Evolutionary conservation across 768 basidiomycete species (phyloP).

Genomic region (Podaxis mareebaensis): DNA sequence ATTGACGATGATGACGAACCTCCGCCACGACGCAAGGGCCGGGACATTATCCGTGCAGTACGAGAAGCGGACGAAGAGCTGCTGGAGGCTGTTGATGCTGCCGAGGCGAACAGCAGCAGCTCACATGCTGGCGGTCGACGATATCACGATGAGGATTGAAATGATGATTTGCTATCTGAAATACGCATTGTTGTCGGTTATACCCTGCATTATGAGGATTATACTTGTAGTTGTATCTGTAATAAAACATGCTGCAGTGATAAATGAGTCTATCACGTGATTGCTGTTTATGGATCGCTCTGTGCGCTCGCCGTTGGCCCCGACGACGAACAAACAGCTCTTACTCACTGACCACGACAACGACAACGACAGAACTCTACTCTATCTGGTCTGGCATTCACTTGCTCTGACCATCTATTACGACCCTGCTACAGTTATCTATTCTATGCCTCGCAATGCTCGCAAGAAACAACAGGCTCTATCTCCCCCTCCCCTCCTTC

Average conservation of each 20-base stretch:
- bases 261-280: constrained; percentile 6
- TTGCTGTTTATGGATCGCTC: constrained; percentile 11
- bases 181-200: neutral
- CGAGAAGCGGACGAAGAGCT: constrained; percentile 25
- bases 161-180: neutral
- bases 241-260: neutral
- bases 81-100: constrained; percentile 20
- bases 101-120: constrained; percentile 18
- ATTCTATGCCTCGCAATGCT: constrained; percentile 19
- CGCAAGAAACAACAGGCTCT: constrained; percentile 11
- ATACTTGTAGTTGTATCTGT: neutral
- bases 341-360: constrained; percentile 6
- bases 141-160: constrained; percentile 13
- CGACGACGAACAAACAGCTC: neutral
- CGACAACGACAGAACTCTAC: neutral
- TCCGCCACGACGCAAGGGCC: constrained; percentile 8
- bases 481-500: constrained; percentile 28
- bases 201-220: constrained; percentile 15
- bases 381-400: constrained; percentile 21
- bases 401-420: constrained; percentile 18
- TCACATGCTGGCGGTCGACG: constrained; percentile 12
- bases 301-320: neutral
- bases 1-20: constrained; percentile 23
- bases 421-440: neutral
- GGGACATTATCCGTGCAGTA: constrained; percentile 17